A percentile compares a stretch with the other conserved stretches of the same genome.
Evolutionary conservation across 2,329 filamentous ascomycete species (phyloP).

Genomic region (Mycocentrospora acerina): DNA sequence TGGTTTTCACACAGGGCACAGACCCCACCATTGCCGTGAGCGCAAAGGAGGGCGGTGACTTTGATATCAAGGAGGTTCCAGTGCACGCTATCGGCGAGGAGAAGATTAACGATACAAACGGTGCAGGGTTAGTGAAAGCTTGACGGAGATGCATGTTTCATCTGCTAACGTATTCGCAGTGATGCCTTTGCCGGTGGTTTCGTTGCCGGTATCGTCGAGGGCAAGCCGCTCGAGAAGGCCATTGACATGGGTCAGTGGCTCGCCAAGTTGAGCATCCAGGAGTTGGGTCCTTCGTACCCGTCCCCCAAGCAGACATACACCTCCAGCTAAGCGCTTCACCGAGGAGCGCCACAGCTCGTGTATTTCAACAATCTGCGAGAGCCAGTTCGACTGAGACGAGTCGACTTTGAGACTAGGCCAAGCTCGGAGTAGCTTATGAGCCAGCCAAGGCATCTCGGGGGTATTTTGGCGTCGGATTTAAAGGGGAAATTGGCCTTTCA

Average conservation of each 20-base stretch:
- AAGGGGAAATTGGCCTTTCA: slow-evolving; percentile 12
- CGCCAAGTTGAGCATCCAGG: slow-evolving; percentile 88
- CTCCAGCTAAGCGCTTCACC: slow-evolving; percentile 31
- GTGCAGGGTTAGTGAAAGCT: slow-evolving; percentile 64
- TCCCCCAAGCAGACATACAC: slow-evolving; percentile 45
- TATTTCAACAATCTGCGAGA: slow-evolving; percentile 46
- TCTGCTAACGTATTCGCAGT: slow-evolving; percentile 45
- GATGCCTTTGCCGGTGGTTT: slow-evolving; percentile 97
- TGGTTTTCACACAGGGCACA: slow-evolving; percentile 94
- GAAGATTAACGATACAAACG: slow-evolving; percentile 93
- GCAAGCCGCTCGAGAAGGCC: slow-evolving; percentile 73
- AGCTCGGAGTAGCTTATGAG: not conserved
- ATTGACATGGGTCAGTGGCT: slow-evolving; percentile 97
- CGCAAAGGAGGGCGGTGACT: slow-evolving; percentile 65
- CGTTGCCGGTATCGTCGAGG: slow-evolving; percentile 82
- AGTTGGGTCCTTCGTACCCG: slow-evolving; percentile 84
- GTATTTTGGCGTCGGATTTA: slow-evolving; percentile 3
- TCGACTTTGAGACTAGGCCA: slow-evolving; percentile 3
- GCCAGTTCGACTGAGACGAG: slow-evolving; percentile 4
- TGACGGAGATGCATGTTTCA: too few relatives aligned
- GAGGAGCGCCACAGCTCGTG: slow-evolving; percentile 39
- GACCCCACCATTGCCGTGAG: slow-evolving; percentile 82
- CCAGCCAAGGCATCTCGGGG: slow-evolving; percentile 1
- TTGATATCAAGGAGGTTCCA: slow-evolving; percentile 71
- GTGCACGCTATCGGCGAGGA: slow-evolving; percentile 76